These are phyloP conservation scores for Hymenoscyphus albidus DNA, from an alignment of 2,329 filamentous ascomycete species.

Conservation along the genomic window DNA sequence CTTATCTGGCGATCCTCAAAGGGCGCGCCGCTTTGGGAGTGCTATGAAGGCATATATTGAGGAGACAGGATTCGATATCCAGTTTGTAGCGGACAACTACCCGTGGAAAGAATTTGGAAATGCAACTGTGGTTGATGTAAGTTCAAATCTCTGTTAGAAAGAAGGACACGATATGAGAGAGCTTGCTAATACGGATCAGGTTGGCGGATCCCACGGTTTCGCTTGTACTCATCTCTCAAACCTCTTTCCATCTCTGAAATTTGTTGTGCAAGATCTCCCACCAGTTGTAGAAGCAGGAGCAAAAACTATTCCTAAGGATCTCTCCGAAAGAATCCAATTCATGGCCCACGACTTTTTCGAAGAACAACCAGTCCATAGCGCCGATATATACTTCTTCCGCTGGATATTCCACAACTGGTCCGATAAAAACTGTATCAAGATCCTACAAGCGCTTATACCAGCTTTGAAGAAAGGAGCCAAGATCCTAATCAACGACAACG, in stretches of 20 bases:
- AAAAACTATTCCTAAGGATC: constrained; percentile 9
- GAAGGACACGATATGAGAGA: neutral
- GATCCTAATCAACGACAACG: constrained; percentile 28
- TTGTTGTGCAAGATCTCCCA: constrained; percentile 37
- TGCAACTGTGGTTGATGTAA: constrained; percentile 18
- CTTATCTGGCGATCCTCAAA: constrained; percentile 3
- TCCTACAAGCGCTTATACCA: constrained; percentile 38
- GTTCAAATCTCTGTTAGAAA: neutral
- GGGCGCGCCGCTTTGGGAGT: constrained; percentile 13
- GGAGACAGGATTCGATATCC: constrained; percentile 8
- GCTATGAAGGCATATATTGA: constrained; percentile 14
- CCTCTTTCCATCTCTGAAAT: constrained; percentile 26
- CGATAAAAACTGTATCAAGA: constrained; percentile 37
- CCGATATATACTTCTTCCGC: constrained; percentile 44
- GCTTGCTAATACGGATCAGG: constrained; percentile 9
- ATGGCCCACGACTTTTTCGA: constrained; percentile 44
- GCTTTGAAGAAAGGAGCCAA: constrained; percentile 40
- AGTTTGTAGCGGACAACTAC: constrained; percentile 14
- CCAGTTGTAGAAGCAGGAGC: constrained; percentile 28
- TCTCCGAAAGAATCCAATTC: constrained; percentile 27
- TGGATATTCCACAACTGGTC: constrained; percentile 48
- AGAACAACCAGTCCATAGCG: constrained; percentile 22
- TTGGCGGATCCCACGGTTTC: constrained; percentile 30
- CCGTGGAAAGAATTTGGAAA: constrained; percentile 13
- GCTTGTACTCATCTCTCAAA: constrained; percentile 24